phyloP scores from a whole-genome alignment of 352 stramenopile genomes.

The Phytophthora fragariaefolia region DNA sequence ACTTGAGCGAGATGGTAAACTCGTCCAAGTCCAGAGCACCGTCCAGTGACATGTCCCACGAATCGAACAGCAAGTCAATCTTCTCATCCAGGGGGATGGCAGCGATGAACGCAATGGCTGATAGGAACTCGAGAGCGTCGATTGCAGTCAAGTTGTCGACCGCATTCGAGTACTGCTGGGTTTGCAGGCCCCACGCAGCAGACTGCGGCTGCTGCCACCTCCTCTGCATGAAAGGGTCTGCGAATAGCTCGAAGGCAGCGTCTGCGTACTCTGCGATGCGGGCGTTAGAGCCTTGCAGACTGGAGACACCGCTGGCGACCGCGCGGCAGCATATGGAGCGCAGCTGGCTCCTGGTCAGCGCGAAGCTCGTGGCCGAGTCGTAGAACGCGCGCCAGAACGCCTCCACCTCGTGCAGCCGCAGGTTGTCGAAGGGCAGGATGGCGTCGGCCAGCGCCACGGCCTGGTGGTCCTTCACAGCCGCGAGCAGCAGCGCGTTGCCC shows the following conservation, averaged over 20 bases:
- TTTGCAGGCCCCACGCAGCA: conserved; percentile 16
- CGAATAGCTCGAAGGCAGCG: conserved; percentile 65
- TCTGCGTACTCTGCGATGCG: conserved; percentile 56
- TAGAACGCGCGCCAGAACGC: conserved; percentile 87
- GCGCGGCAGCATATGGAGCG: conserved; percentile 65
- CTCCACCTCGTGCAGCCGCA: conserved; percentile 75
- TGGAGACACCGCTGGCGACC: conserved; percentile 43
- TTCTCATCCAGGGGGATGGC: conserved; percentile 73
- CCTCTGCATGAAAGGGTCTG: conserved; percentile 31
- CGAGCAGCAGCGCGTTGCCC: conserved; percentile 67
- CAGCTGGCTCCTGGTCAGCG: conserved; percentile 64
- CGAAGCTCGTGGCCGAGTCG: conserved; percentile 76
- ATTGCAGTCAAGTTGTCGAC: conserved; percentile 39
- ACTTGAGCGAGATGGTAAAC: conserved; percentile 90
- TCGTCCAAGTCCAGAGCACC: conserved; percentile 80
- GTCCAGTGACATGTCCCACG: conserved; percentile 89
- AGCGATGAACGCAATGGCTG: conserved; percentile 73
- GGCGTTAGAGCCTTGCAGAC: conserved; percentile 47
- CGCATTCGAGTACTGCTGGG: conserved; percentile 24
- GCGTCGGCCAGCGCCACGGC: conserved; percentile 58
- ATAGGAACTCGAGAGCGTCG: conserved; percentile 84
- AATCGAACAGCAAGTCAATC: conserved; percentile 85
- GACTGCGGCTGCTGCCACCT: conserved; percentile 31
- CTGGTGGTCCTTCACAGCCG: conserved; percentile 52
- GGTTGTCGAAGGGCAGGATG: conserved; percentile 79